A percentile compares a stretch with the other conserved stretches of the same genome.
Conservation (phyloP, 1,284 basidiomycete genomes). For the Rhodotorula sp. region DNA sequence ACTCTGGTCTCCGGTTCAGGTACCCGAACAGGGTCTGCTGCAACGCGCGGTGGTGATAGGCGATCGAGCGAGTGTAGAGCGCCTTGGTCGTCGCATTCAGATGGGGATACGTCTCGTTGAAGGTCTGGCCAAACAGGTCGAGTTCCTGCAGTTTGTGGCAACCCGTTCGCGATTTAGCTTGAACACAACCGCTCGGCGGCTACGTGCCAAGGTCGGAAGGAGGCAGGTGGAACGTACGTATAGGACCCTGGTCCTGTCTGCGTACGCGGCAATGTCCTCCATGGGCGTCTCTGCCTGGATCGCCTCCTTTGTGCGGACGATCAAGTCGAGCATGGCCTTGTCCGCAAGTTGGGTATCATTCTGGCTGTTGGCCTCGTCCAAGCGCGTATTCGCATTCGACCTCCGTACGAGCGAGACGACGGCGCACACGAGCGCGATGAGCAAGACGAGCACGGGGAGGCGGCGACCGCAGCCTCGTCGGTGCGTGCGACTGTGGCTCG, state of each 20-base stretch:
- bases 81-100: slow-evolving; percentile 25
- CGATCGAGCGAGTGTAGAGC: slow-evolving; percentile 25
- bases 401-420: slow-evolving; percentile 11
- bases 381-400: background rate
- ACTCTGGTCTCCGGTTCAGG: slow-evolving; percentile 20
- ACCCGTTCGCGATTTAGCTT: background rate
- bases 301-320: slow-evolving; percentile 69
- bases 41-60: slow-evolving; percentile 29
- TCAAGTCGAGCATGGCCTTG: slow-evolving; percentile 56
- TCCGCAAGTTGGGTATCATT: slow-evolving; percentile 18
- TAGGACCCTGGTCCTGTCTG: slow-evolving; percentile 27
- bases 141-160: slow-evolving; percentile 16
- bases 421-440: slow-evolving; percentile 9
- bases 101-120: slow-evolving; percentile 20
- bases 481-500: background rate
- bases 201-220: background rate
- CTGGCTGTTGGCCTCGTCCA: background rate
- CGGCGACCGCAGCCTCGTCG: slow-evolving; percentile 1
- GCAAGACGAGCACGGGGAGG: slow-evolving; percentile 11
- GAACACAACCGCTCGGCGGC: background rate
- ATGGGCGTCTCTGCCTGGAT: slow-evolving; percentile 59
- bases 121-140: slow-evolving; percentile 16
- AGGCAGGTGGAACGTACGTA: background rate
- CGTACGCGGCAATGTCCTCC: slow-evolving; percentile 15
- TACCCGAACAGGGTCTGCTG: slow-evolving; percentile 33